Percentiles rank a stretch among this genome's conserved stretches.
Evolutionary conservation across 768 basidiomycete species (phyloP).

Genomic region (Hygrocybe punicea): DNA sequence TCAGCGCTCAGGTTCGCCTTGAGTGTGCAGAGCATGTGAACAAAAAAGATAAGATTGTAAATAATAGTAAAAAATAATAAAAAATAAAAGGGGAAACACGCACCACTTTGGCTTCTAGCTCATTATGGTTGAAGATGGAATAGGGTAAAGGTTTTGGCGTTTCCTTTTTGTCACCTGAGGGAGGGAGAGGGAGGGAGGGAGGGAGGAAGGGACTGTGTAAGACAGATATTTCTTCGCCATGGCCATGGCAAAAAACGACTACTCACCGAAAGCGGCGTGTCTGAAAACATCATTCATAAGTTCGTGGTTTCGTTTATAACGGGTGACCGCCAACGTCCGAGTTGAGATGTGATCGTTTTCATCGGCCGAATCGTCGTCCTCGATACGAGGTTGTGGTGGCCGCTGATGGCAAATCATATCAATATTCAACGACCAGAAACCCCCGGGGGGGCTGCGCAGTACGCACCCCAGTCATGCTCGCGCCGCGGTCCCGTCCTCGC

Average conservation of each 20-base stretch:
- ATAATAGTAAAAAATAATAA: too few species aligned
- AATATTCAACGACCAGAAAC: conserved; percentile 9
- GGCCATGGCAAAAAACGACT: too few species aligned
- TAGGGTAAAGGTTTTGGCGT: conserved; percentile 45
- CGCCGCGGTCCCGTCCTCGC: conserved; percentile 47
- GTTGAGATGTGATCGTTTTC: conserved; percentile 71
- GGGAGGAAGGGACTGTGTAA: neutral
- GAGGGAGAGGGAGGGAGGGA: neutral
- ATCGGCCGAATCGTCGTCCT: conserved; percentile 70
- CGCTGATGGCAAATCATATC: conserved; percentile 8
- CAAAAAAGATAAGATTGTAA: too few species aligned
- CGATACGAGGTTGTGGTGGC: conserved; percentile 31
- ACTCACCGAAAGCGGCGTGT: conserved; percentile 70
- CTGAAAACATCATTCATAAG: conserved; percentile 81
- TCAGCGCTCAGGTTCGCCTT: conserved; percentile 60
- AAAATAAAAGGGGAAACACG: too few species aligned
- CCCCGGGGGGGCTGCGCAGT: neutral
- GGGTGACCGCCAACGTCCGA: conserved; percentile 62
- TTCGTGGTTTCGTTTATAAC: conserved; percentile 79
- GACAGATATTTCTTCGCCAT: conserved; percentile 13
- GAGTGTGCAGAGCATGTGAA: too few species aligned
- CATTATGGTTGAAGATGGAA: conserved; percentile 56
- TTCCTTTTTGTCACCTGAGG: conserved; percentile 44
- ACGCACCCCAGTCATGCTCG: conserved; percentile 39
- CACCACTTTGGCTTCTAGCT: conserved; percentile 57